These are phyloP conservation scores for Thelonectria discophora DNA, from an alignment of 2,329 filamentous ascomycete genomes.

Conservation along the genomic window DNA sequence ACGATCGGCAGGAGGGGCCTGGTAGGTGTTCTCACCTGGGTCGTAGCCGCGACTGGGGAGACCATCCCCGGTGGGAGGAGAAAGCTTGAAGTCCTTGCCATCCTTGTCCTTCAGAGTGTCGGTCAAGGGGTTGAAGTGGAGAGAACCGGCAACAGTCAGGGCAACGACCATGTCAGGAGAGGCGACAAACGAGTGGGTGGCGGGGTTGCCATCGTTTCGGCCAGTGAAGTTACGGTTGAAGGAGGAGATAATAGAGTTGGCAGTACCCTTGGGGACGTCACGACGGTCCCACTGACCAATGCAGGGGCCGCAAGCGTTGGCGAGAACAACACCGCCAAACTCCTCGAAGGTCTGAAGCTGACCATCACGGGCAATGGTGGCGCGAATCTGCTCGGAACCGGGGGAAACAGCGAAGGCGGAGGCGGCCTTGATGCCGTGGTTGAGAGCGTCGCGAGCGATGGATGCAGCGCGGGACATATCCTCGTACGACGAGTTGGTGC, in stretches of 20 bases:
- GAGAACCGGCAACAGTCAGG: conserved; percentile 81
- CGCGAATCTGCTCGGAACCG: conserved; percentile 95
- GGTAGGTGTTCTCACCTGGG: conserved; percentile 91
- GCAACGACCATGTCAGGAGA: conserved; percentile 91
- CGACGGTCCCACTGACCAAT: conserved; percentile 95
- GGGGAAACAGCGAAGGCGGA: conserved; percentile 96
- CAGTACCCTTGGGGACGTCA: conserved; percentile 92
- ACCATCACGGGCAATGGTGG: conserved; percentile 88
- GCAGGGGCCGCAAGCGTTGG: conserved; percentile 94
- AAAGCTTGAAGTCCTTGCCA: conserved; percentile 93
- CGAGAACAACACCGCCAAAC: conserved; percentile 88
- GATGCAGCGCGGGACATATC: conserved; percentile 97
- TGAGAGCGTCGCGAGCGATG: conserved; percentile 88
- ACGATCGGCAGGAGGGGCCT: conserved; percentile 88
- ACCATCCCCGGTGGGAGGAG: conserved; percentile 80
- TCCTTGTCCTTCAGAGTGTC: conserved; percentile 94
- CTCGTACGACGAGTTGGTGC: conserved; percentile 98
- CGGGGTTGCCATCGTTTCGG: conserved; percentile 95
- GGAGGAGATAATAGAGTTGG: conserved; percentile 97
- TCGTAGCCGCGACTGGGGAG: conserved; percentile 87
- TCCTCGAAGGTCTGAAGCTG: conserved; percentile 86
- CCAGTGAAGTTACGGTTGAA: conserved; percentile 99
- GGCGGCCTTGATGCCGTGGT: conserved; percentile 88
- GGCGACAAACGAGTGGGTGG: conserved; percentile 91
- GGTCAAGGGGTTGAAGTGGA: conserved; percentile 94